These are phyloP conservation scores for Leptoxyphium fumago DNA, from an alignment of 2,329 filamentous ascomycete species.

Conservation along the genomic window DNA sequence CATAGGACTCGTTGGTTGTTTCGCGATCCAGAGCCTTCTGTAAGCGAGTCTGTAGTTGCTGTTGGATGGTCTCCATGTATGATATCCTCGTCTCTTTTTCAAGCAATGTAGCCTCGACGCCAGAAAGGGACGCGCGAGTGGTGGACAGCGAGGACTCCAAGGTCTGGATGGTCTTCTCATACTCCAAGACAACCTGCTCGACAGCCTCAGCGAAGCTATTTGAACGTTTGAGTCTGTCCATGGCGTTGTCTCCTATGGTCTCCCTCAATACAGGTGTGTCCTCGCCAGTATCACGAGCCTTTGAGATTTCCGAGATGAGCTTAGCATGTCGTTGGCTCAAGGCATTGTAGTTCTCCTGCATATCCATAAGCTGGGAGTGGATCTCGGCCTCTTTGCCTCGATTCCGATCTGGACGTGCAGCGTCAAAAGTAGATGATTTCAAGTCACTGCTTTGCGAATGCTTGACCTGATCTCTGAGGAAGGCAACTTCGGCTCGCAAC, in stretches of 20 bases:
- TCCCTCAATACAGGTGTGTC: constrained; percentile 47
- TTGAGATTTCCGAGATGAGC: constrained; percentile 84
- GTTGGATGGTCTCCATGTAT: constrained; percentile 82
- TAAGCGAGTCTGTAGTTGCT: constrained; percentile 76
- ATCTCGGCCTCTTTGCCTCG: constrained; percentile 61
- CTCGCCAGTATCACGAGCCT: constrained; percentile 52
- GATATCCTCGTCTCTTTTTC: constrained; percentile 91
- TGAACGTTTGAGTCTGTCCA: constrained; percentile 81
- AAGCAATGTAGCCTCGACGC: constrained; percentile 69
- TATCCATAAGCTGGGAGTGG: constrained; percentile 82
- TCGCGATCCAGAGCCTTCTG: constrained; percentile 89
- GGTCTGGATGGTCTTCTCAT: constrained; percentile 94
- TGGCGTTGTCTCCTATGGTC: constrained; percentile 59
- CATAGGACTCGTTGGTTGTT: constrained; percentile 77
- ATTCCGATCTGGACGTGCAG: constrained; percentile 42
- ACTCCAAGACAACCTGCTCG: constrained; percentile 89
- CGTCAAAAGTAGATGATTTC: constrained; percentile 51
- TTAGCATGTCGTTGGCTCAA: constrained; percentile 89
- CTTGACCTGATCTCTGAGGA: constrained; percentile 84
- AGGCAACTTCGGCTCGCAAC: constrained; percentile 82
- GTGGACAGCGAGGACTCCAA: constrained; percentile 83
- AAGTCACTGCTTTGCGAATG: constrained; percentile 57
- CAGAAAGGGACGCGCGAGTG: constrained; percentile 69
- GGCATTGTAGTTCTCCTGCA: constrained; percentile 86
- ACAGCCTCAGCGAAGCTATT: constrained; percentile 93